A percentile compares a stretch with the other conserved stretches of the same genome.
Evolutionary conservation across 1,284 basidiomycete species (phyloP).

Genomic region (Apiotrichum montevideense): DNA sequence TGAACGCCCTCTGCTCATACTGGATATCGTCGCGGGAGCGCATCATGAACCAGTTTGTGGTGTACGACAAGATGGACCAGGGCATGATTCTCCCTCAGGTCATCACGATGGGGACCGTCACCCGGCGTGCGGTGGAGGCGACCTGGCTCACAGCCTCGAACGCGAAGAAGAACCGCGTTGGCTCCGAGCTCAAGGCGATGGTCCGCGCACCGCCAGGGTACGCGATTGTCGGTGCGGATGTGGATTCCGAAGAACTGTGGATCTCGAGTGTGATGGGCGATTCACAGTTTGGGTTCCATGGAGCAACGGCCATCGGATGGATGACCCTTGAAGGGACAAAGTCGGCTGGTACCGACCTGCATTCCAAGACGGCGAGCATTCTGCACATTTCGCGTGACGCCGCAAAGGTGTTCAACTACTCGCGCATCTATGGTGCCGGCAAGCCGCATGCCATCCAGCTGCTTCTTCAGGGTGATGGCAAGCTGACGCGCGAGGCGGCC

Average conservation of each 20-base stretch:
- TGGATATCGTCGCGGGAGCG: conserved; percentile 95
- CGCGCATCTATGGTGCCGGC: conserved; percentile 95
- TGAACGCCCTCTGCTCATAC: conserved; percentile 94
- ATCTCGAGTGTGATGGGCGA: conserved; percentile 99
- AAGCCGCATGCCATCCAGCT: conserved; percentile 89
- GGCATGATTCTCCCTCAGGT: conserved; percentile 95
- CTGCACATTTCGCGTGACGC: conserved; percentile 88
- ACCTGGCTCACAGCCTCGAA: conserved; percentile 99
- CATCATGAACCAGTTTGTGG: conserved; percentile 86
- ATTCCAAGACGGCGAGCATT: conserved; percentile 93
- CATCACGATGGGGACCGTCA: conserved; percentile 97
- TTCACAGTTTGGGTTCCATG: conserved; percentile 94
- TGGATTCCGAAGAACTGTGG: conserved; percentile 98
- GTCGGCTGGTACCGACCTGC: conserved; percentile 86
- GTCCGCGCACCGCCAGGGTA: conserved; percentile 89
- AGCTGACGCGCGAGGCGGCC: conserved; percentile 71
- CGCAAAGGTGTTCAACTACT: conserved; percentile 99
- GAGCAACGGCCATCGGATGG: conserved; percentile 96
- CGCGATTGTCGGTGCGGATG: conserved; percentile 93
- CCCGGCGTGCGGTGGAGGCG: conserved; percentile 92
- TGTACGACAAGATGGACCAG: conserved; percentile 61
- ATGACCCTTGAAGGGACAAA: conserved; percentile 99
- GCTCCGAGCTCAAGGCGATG: conserved; percentile 97
- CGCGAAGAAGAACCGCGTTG: conserved; percentile 93
- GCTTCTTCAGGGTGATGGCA: conserved; percentile 77